Conservation (phyloP, 129 eudicot genomes). For the Chrysanthemum lavandulifolium region DNA sequence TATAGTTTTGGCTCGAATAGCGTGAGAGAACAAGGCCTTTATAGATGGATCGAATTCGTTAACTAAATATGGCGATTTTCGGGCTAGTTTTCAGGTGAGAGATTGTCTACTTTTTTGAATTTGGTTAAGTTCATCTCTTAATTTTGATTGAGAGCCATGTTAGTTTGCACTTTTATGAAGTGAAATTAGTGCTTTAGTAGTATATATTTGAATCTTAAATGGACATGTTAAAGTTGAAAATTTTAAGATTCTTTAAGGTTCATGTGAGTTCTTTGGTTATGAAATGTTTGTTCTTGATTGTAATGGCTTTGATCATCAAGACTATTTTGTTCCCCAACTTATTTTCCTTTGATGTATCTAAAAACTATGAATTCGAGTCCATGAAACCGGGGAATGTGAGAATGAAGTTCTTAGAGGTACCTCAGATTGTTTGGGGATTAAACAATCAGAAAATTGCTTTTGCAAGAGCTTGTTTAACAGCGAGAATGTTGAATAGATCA, state of each 20-base stretch:
- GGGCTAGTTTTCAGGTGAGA: conserved; percentile 11
- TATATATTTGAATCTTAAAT: conserved; percentile 29
- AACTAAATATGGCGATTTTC: neutral
- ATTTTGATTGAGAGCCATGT: neutral
- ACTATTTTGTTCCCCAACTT: conserved; percentile 43
- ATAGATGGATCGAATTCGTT: neutral
- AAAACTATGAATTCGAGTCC: conserved; percentile 20
- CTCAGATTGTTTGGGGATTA: conserved; percentile 96
- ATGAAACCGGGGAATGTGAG: conserved; percentile 18
- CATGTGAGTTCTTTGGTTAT: conserved; percentile 43
- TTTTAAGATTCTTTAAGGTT: conserved; percentile 45
- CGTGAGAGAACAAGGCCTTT: neutral
- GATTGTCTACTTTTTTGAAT: conserved; percentile 10
- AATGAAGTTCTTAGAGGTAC: conserved; percentile 68
- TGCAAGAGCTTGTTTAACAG: conserved; percentile 95
- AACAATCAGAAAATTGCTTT: conserved; percentile 96
- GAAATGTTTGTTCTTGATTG: conserved; percentile 49
- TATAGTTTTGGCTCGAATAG: neutral
- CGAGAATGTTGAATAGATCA: conserved; percentile 73
- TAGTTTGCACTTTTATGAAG: conserved; percentile 7
- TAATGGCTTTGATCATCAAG: conserved; percentile 42
- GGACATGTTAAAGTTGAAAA: conserved; percentile 43
- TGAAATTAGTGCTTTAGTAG: neutral
- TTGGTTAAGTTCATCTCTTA: conserved; percentile 3
- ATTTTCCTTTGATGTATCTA: conserved; percentile 27